Base-by-base conservation (phyloP, 108 stramenopile species). In the Cyclotella kingstonii region DNA sequence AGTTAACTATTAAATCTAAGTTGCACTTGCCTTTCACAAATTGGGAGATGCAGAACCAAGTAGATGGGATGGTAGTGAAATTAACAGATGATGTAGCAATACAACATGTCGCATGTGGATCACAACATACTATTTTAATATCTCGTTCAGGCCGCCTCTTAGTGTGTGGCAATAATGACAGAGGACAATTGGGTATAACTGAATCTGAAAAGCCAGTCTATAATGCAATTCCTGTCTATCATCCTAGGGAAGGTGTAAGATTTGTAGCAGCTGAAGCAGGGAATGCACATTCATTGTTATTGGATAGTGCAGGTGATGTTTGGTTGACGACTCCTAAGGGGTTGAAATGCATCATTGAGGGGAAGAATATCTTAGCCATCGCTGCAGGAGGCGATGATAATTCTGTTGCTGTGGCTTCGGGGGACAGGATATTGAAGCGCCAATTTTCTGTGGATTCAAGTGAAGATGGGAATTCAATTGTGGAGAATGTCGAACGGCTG, bases 31-130 rank as follows among this genome's bases (percentile, higher is more conserved):
- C 75, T 5, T 73, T 79, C 38, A 28, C 58, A 8, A 77, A 83
- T 47, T 83, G 82, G 82, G 70, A 65, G 15, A 27, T 44, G 19
- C 75, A 51, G 56, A 59, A 67, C 19, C 53, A 35, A 22, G 45
- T 51, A 11, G 66, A 68, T 53, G 57, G 64, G 25, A 39, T 53
- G 9, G 42, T 62, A 0, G 44, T 38, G n/a, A 55, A 41, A 33
- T 35, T 49, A 44, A 19, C 81, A 27, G 74, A 83, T 40, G 84
- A 85, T 61, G 81, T 85, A 6, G 76, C 71, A 27, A 69, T 85
- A 31, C 54, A 69, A 15, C 46, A 89, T 63, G 87, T 78, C 28
- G 87, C 87, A 9, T 85, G 84, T 74, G 87, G 87, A 43, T 44
- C 52, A 31, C 54, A 72, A 48, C 77, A 79, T 62, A 89, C 84